Evolutionary conservation across 2,329 filamentous ascomycete species (phyloP), one percentile per base, ranked within the genome.

Genomic region (Xylariaceae sp.): DNA sequence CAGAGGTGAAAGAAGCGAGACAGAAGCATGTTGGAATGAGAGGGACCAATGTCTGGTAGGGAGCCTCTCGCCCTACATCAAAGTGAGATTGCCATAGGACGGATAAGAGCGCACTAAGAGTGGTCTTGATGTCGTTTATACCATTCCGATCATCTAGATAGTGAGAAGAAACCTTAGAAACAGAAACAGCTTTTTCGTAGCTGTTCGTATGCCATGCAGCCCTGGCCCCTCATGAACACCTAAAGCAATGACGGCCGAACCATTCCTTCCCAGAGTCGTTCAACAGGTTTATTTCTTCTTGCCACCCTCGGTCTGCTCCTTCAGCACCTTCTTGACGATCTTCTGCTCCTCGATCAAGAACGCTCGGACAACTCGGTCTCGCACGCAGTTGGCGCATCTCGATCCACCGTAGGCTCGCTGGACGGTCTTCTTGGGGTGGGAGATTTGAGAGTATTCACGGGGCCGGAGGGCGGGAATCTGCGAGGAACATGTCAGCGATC

Each of bases 341-440:
- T 99, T 99, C 87, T 99, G 95, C 88, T 99, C 95, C 86, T 99
- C 96, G 69, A 99, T 98, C 79, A 99, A 83, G 89, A 99, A 99
- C 66, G 95, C 95, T 72, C 95, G 91, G 71, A 97, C 91, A 71
- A 99, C 91, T 72, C 95, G 90, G 85, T 99, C 95, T 80, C 93
- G 93, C 71, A 99, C 95, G 81, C 95, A 99, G 86, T 91, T 95
- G 76, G 90, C 92, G 85, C 95, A 99, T 87, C 95, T 91, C 74
- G 93, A 97, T 75, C 95, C 95, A 79, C 95, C 93, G 79, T 99
- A 99, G 74, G 95, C 93, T 74, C 95, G 92, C 84, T 95, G 91
- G 78, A 99, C 95, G 73, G 91, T 96, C 91, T 99, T 99, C 89
- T 97, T 92, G 77, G 96, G 93, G 82, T 93, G 92, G 76, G 93